A percentile compares a stretch with the other conserved stretches of the same genome.
Conservation (phyloP, 139 green algal species). For the Micromonas commoda region DNA sequence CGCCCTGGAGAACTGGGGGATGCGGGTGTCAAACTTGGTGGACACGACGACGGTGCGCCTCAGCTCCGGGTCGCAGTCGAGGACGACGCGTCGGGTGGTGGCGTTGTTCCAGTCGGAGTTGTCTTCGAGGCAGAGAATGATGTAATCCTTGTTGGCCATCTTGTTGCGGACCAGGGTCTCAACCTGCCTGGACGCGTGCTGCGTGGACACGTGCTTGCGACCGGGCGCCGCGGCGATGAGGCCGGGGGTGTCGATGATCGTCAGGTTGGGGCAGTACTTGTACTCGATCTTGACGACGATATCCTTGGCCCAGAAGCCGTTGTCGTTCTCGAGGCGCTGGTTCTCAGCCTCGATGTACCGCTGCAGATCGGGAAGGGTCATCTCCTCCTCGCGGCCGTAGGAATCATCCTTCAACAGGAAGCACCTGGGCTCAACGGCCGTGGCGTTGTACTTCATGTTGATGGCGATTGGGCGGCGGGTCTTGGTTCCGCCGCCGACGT, state of each 20-base stretch:
- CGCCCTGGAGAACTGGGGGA: conserved; percentile 76
- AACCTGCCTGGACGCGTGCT: conserved; percentile 57
- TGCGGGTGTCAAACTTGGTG: conserved; percentile 92
- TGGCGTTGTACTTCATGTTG: conserved; percentile 93
- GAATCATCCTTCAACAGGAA: conserved; percentile 77
- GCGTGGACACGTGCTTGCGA: conserved; percentile 40
- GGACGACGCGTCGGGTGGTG: conserved; percentile 82
- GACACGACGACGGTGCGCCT: conserved; percentile 84
- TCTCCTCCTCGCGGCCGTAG: conserved; percentile 50
- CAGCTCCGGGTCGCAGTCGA: conserved; percentile 79
- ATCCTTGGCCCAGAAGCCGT: conserved; percentile 85
- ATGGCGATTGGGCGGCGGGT: conserved; percentile 88
- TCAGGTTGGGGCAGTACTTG: conserved; percentile 93
- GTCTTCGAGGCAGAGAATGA: conserved; percentile 95
- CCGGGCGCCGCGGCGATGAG: conserved; percentile 88
- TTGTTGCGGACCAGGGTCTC: conserved; percentile 84
- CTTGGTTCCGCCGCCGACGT: conserved; percentile 92
- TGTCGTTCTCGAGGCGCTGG: conserved; percentile 68
- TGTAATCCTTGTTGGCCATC: conserved; percentile 86
- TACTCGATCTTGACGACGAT: conserved; percentile 92
- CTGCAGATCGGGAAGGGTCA: conserved; percentile 85
- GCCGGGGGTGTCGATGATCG: conserved; percentile 94
- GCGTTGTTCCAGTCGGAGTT: conserved; percentile 89
- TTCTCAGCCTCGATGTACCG: conserved; percentile 90
- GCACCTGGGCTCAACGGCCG: conserved; percentile 65